Percentiles rank a stretch among this genome's conserved stretches.
These are phyloP conservation scores for Tuber umbilicatum DNA, from an alignment of 495 filamentous ascomycete species.

Conservation along the genomic window DNA sequence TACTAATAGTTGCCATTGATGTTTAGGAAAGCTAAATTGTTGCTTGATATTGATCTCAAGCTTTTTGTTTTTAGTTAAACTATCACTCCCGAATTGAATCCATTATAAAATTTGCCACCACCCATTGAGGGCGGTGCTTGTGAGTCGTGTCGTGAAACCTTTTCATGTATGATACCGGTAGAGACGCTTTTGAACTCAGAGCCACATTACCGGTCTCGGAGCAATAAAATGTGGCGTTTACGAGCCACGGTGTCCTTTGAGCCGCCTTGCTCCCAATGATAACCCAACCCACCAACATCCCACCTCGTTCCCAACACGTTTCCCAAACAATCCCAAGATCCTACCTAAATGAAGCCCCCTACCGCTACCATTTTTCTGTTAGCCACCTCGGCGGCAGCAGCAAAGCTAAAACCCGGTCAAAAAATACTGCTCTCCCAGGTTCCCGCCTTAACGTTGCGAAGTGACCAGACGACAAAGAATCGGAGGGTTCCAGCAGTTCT, in stretches of 20 bases:
- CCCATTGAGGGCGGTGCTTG: not conserved
- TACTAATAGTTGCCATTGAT: not conserved
- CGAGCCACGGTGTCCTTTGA: constrained; percentile 2
- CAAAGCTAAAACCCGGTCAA: constrained; percentile 48
- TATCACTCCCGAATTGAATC: not conserved
- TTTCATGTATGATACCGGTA: too few relatives aligned
- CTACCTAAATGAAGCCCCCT: not conserved
- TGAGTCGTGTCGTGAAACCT: not conserved
- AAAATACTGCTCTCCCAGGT: constrained; percentile 72
- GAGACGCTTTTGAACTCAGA: not conserved
- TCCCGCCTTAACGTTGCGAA: constrained; percentile 67
- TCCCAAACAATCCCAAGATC: constrained; percentile 3
- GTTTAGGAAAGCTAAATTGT: not conserved
- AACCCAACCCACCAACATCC: constrained; percentile 4
- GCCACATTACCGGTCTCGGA: not conserved
- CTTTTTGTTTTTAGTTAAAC: not conserved
- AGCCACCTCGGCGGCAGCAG: constrained; percentile 30
- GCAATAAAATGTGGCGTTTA: not conserved
- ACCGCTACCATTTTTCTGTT: constrained; percentile 25
- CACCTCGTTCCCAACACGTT: constrained; percentile 8
- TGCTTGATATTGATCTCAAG: not conserved
- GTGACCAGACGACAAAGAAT: constrained; percentile 56
- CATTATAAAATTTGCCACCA: not conserved
- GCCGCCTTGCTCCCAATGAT: not conserved
- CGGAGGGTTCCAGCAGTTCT: constrained; percentile 73